Conservation (phyloP, 257 asterid genomes). For the Solanum bukasovii region DNA sequence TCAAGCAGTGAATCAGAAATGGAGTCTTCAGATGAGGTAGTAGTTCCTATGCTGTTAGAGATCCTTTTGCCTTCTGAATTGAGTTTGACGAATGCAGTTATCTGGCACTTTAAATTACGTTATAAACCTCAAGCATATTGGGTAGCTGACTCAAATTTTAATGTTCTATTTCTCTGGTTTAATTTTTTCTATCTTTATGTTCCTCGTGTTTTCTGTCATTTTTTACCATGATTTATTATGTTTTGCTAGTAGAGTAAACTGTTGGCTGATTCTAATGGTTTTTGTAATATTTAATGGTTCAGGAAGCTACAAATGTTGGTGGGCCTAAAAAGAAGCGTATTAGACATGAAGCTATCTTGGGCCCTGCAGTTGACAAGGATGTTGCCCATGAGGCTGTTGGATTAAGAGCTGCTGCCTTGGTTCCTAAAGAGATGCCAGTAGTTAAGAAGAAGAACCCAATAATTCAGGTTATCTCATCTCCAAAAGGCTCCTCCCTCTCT, state of each 20-base stretch:
- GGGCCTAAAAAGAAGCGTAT: constrained; percentile 53
- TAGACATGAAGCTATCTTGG: constrained; percentile 57
- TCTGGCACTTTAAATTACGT: background rate
- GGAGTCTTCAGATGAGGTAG: constrained; percentile 96
- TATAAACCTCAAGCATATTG: background rate
- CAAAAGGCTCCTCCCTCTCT: background rate
- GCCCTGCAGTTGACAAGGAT: constrained; percentile 80
- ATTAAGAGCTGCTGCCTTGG: constrained; percentile 53
- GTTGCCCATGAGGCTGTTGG: constrained; percentile 93
- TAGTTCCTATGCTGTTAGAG: background rate
- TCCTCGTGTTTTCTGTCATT: background rate
- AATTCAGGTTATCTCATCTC: constrained; percentile 48
- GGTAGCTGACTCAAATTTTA: background rate
- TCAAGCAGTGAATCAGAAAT: constrained; percentile 80
- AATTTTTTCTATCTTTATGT: background rate
- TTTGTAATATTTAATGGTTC: constrained; percentile 18
- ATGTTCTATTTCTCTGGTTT: background rate
- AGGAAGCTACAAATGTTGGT: constrained; percentile 39
- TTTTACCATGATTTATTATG: background rate
- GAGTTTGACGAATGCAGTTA: background rate
- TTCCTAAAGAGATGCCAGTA: constrained; percentile 79
- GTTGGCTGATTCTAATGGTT: background rate
- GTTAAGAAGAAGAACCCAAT: constrained; percentile 64
- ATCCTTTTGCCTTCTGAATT: background rate
- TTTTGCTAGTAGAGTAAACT: background rate